Evolutionary conservation across 2,329 filamentous ascomycete species (phyloP).

Genomic region (Pseudonectria buxi): DNA sequence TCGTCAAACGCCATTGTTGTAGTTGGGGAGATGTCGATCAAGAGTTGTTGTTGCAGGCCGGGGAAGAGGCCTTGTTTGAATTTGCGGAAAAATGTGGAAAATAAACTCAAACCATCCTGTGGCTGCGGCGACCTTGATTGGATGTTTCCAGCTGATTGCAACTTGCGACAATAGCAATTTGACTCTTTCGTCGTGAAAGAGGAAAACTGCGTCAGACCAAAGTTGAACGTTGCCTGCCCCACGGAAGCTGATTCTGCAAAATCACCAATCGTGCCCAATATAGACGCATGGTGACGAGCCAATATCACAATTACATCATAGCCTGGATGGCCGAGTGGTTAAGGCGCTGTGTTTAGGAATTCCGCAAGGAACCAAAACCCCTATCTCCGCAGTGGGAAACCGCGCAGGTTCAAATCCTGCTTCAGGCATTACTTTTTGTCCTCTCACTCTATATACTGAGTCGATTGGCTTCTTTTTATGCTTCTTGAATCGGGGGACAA

Average conservation of each 20-base stretch:
- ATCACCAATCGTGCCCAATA: too few relatives aligned
- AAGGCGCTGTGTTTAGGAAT: slow-evolving; percentile 50
- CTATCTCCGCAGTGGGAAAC: slow-evolving; percentile 30
- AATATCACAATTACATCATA: slow-evolving; percentile 2
- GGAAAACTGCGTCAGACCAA: too few relatives aligned
- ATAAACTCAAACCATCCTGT: too few relatives aligned
- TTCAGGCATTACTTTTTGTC: slow-evolving; percentile 31
- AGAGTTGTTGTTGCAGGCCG: neutral
- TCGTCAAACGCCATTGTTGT: slow-evolving; percentile 36
- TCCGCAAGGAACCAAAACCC: slow-evolving; percentile 22
- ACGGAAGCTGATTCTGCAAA: too few relatives aligned
- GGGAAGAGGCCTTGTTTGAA: too few relatives aligned
- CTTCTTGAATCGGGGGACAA: too few relatives aligned
- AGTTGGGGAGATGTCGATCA: neutral
- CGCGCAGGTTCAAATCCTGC: slow-evolving; percentile 48
- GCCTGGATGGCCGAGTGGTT: slow-evolving; percentile 49
- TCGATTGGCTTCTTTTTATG: slow-evolving; percentile 3
- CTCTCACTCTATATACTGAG: too few relatives aligned
- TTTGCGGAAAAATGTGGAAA: too few relatives aligned
- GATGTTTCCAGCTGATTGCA: neutral
- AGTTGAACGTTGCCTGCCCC: too few relatives aligned
- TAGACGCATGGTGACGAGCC: neutral
- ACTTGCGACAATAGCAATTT: too few relatives aligned
- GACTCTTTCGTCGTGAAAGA: too few relatives aligned
- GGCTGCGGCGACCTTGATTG: too few relatives aligned